phyloP scores from a whole-genome alignment of 257 asterid species.

The Sherardia arvensis region DNA sequence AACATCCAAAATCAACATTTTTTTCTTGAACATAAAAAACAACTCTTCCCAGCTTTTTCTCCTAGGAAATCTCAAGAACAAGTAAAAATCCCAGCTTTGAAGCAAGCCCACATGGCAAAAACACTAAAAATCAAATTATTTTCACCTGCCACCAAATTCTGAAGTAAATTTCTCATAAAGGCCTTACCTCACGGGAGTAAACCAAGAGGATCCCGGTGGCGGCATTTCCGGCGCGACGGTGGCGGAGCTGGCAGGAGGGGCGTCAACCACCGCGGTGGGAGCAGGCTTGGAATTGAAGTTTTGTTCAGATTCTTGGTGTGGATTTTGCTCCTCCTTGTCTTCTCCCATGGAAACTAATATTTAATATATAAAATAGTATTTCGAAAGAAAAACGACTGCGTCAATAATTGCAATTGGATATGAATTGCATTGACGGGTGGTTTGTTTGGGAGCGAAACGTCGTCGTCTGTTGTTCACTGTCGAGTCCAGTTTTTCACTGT shows the following conservation, averaged over 20 bases:
- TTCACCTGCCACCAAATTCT: neutral
- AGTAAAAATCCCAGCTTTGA: neutral
- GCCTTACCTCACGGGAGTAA: slow-evolving; percentile 32
- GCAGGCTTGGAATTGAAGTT: slow-evolving; percentile 5
- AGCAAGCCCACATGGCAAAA: neutral
- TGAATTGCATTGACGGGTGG: slow-evolving; percentile 2
- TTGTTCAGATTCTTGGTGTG: slow-evolving; percentile 12
- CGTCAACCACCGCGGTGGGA: slow-evolving; percentile 11
- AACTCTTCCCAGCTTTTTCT: neutral
- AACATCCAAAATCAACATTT: neutral
- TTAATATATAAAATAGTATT: neutral
- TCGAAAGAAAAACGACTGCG: neutral
- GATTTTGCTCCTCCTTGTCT: slow-evolving; percentile 24
- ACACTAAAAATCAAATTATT: no score
- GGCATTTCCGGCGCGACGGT: slow-evolving; percentile 12
- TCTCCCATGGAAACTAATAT: slow-evolving; percentile 14
- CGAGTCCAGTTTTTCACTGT: neutral
- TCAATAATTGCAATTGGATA: neutral
- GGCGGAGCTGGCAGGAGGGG: neutral
- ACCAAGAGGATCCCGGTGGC: slow-evolving; percentile 34
- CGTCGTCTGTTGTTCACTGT: neutral
- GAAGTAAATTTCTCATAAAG: neutral
- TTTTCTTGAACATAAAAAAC: neutral
- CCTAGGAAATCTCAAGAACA: neutral
- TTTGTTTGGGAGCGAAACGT: neutral